Conservation (phyloP, 495 filamentous ascomycete genomes). For the Collariella sp. region DNA sequence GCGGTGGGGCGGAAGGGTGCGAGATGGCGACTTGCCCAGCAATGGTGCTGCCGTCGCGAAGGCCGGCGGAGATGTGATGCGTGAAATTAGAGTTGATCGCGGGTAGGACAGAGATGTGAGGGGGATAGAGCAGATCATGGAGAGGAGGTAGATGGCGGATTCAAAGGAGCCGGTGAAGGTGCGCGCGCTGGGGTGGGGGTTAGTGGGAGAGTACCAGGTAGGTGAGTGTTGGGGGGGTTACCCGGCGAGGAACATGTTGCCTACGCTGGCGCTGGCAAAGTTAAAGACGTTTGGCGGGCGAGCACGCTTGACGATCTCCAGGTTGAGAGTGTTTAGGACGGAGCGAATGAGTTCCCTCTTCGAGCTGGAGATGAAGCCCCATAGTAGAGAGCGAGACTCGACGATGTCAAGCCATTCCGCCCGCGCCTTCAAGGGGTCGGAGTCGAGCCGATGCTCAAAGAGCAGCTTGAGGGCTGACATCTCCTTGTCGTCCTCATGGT, state of each 20-base stretch:
- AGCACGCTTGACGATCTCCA: slow-evolving; percentile 83
- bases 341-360: slow-evolving; percentile 90
- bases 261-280: slow-evolving; percentile 81
- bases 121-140: slow-evolving; percentile 73
- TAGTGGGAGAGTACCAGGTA: background rate
- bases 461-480: slow-evolving; percentile 63
- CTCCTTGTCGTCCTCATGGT: slow-evolving; percentile 49
- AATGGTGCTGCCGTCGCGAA: slow-evolving; percentile 69
- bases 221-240: slow-evolving; percentile 9
- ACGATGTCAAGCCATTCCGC: slow-evolving; percentile 85
- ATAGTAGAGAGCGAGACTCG: slow-evolving; percentile 66
- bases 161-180: slow-evolving; percentile 77
- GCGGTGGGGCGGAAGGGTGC: slow-evolving; percentile 57
- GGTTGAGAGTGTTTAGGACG: slow-evolving; percentile 76
- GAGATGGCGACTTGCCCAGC: slow-evolving; percentile 88
- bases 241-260: slow-evolving; percentile 84
- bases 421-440: slow-evolving; percentile 44
- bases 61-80: slow-evolving; percentile 81
- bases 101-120: slow-evolving; percentile 68
- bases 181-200: slow-evolving; percentile 44
- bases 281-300: slow-evolving; percentile 73
- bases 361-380: slow-evolving; percentile 64
- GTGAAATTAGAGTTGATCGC: slow-evolving; percentile 91
- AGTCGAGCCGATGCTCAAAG: slow-evolving; percentile 76
- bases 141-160: slow-evolving; percentile 71